Conservation (phyloP, 192 early-diverging fungal genomes). For the Backusella parvicylindrica region DNA sequence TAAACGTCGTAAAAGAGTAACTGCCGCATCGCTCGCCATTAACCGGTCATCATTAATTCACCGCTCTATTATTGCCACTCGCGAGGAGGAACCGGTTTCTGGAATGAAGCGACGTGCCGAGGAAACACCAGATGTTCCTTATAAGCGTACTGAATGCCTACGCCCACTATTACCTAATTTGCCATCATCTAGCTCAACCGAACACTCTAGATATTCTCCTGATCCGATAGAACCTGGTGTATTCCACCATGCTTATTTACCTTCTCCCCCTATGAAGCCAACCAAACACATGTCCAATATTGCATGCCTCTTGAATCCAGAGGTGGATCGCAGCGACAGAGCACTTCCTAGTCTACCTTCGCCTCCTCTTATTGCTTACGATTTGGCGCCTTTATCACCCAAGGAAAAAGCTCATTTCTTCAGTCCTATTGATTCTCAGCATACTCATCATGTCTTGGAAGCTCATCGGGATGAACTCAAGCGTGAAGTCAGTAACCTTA, state of each 20-base stretch:
- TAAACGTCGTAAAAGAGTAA: slow-evolving; percentile 55
- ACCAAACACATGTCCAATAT: slow-evolving; percentile 4
- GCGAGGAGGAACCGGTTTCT: background rate
- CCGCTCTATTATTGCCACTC: background rate
- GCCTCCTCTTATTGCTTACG: slow-evolving; percentile 29
- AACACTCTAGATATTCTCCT: background rate
- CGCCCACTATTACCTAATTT: slow-evolving; percentile 6
- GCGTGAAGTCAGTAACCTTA: slow-evolving; percentile 49
- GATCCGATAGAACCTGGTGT: slow-evolving; percentile 20
- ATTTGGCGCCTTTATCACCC: slow-evolving; percentile 14
- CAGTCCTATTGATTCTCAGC: background rate
- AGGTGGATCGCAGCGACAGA: background rate
- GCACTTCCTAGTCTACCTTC: slow-evolving; percentile 21
- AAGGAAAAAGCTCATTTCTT: background rate
- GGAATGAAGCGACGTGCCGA: background rate
- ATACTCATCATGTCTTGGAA: slow-evolving; percentile 42
- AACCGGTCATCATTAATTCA: background rate
- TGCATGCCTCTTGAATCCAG: slow-evolving; percentile 28
- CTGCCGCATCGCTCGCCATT: background rate
- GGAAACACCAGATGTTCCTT: background rate
- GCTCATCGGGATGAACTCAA: slow-evolving; percentile 55
- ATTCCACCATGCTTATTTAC: slow-evolving; percentile 14
- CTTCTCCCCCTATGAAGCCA: slow-evolving; percentile 21
- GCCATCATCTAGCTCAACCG: background rate
- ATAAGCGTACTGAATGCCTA: slow-evolving; percentile 1